Evolutionary conservation across 805 yeast species (phyloP).

Genomic region (Wickerhamomyces canadensis): DNA sequence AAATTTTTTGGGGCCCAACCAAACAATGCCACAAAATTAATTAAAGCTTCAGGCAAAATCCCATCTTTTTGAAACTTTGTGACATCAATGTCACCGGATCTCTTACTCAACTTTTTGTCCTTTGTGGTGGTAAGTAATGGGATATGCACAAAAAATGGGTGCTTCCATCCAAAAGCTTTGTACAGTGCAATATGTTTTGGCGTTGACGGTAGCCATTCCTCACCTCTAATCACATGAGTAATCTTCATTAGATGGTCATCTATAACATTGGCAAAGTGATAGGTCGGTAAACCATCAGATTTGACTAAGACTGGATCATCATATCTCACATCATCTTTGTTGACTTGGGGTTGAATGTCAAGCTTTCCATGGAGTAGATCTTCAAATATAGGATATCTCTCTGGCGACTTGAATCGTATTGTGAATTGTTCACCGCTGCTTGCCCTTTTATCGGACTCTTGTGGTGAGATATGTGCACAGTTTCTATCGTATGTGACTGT

Average conservation of each 20-base stretch:
- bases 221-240: conserved; percentile 94
- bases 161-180: conserved; percentile 76
- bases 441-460: conserved; percentile 35
- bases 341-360: conserved; percentile 75
- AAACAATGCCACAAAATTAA: conserved; percentile 81
- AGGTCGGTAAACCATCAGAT: conserved; percentile 94
- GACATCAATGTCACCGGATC: conserved; percentile 79
- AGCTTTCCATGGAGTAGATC: conserved; percentile 79
- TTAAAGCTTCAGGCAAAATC: conserved; percentile 77
- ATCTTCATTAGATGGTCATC: conserved; percentile 93
- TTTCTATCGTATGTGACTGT: conserved; percentile 87
- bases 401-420: conserved; percentile 75
- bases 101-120: conserved; percentile 78
- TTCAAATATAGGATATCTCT: conserved; percentile 52
- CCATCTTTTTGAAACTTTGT: conserved; percentile 53
- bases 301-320: conserved; percentile 89
- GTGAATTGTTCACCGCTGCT: conserved; percentile 38
- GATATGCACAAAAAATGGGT: conserved; percentile 82
- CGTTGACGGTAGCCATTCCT: conserved; percentile 96
- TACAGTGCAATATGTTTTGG: conserved; percentile 91
- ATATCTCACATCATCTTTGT: conserved; percentile 61
- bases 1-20: conserved; percentile 89
- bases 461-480: conserved; percentile 45
- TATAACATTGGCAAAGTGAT: conserved; percentile 92
- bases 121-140: conserved; percentile 73